These are phyloP conservation scores for Scutellaria baicalensis DNA, from an alignment of 257 asterid species.

Conservation along the genomic window DNA sequence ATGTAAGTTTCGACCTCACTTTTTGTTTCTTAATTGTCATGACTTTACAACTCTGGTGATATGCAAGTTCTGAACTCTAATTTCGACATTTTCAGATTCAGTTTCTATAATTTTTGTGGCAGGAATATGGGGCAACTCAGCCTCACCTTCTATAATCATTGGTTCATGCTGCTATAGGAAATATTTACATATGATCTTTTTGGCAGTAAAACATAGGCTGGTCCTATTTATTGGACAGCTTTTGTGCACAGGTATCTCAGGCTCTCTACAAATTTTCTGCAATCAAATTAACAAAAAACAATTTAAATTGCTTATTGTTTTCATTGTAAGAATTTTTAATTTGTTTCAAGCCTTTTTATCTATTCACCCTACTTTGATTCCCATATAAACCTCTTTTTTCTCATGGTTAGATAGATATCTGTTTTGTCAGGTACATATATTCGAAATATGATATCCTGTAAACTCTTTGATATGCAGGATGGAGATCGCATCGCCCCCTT, in stretches of 20 bases:
- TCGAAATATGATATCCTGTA: not conserved
- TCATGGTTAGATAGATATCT: not conserved
- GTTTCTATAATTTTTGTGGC: not conserved
- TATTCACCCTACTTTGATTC: not conserved
- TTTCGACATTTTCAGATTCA: constrained; percentile 4
- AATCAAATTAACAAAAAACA: not conserved
- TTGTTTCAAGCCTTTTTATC: not conserved
- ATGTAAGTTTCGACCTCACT: not conserved
- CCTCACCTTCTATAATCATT: not conserved
- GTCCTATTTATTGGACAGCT: not conserved
- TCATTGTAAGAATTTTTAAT: not conserved
- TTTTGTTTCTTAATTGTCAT: not conserved
- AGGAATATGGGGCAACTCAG: constrained; percentile 7
- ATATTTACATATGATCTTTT: not conserved
- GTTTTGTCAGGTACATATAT: not conserved
- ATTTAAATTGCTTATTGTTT: not conserved
- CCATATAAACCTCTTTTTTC: not conserved
- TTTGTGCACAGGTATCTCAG: not conserved
- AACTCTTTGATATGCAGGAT: not conserved
- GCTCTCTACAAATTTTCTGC: not conserved
- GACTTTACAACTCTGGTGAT: not conserved
- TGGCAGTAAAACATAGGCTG: not conserved
- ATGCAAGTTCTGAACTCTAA: not conserved
- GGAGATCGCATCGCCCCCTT: not conserved
- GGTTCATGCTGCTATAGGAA: not conserved